Percentiles rank a stretch among this genome's conserved stretches.
Conservation (phyloP, 257 asterid species). For the Oldenlandia corymbosa region DNA sequence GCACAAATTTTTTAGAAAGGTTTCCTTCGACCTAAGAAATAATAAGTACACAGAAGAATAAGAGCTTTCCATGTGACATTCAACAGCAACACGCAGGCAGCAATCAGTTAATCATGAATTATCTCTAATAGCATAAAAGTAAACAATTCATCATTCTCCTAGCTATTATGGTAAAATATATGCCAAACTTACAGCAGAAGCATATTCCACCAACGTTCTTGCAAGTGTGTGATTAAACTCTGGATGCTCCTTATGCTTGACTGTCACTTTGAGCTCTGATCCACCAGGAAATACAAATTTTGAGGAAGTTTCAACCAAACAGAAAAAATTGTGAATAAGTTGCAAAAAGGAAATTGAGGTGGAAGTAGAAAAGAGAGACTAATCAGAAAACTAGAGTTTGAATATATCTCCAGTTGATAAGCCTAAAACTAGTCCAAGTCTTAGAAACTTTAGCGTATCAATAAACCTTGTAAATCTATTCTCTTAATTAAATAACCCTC, state of each 20-base stretch:
- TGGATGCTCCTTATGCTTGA: constrained; percentile 40
- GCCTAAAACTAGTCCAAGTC: neutral
- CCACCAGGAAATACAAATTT: constrained; percentile 13
- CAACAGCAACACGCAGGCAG: neutral
- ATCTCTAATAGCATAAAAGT: neutral
- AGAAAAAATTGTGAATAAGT: neutral
- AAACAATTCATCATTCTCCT: neutral
- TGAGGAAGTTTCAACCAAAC: too few relatives aligned
- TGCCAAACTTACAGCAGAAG: constrained; percentile 77
- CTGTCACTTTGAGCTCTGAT: constrained; percentile 56
- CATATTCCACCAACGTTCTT: constrained; percentile 71
- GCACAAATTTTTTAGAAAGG: too few relatives aligned
- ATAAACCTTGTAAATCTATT: neutral
- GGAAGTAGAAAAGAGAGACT: neutral
- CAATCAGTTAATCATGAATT: neutral
- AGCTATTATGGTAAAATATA: neutral
- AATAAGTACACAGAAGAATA: neutral
- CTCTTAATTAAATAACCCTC: too few relatives aligned
- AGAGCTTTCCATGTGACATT: too few relatives aligned
- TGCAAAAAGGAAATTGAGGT: neutral
- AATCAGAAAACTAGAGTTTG: too few relatives aligned
- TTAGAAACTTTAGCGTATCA: neutral
- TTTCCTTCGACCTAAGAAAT: neutral
- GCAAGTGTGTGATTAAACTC: constrained; percentile 78
- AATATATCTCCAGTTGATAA: neutral